A percentile compares a stretch with the other conserved stretches of the same genome.
Conservation (phyloP, 352 stramenopile species). For the Phytopythium vexans region DNA sequence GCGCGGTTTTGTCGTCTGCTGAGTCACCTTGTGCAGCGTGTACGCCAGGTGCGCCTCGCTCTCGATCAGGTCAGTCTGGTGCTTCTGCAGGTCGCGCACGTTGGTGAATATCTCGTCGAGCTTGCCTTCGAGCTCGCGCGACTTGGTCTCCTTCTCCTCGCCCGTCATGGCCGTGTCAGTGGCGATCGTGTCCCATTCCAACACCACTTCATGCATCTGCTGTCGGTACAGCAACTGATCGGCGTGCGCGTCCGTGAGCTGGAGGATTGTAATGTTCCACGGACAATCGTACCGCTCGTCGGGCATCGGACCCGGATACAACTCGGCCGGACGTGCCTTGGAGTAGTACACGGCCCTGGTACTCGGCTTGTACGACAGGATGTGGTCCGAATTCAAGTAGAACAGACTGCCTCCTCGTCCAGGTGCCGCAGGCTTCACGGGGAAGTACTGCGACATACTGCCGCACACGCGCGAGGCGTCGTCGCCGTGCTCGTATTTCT, state of each 20-base stretch:
- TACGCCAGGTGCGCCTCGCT: conserved; percentile 21
- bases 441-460: conserved; percentile 56
- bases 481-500: conserved; percentile 27
- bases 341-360: conserved; percentile 48
- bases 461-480: conserved; percentile 46
- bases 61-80: conserved; percentile 12
- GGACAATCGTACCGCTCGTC: conserved; percentile 48
- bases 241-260: conserved; percentile 31
- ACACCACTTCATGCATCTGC: conserved; percentile 38
- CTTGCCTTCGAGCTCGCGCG: conserved; percentile 8
- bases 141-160: conserved; percentile 18
- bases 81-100: conserved; percentile 1
- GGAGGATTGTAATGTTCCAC: conserved; percentile 44
- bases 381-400: conserved; percentile 73
- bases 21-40: conserved; percentile 15
- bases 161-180: not conserved
- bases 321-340: conserved; percentile 36
- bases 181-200: conserved; percentile 11
- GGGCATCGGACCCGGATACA: conserved; percentile 40
- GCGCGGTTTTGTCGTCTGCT: conserved; percentile 12
- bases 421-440: conserved; percentile 17
- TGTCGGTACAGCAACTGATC: conserved; percentile 41
- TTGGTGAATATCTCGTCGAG: not conserved
- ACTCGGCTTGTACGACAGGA: conserved; percentile 39
- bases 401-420: conserved; percentile 20